phyloP scores from a whole-genome alignment of 2,329 filamentous ascomycete genomes.

The Dactylellina cionopaga region DNA sequence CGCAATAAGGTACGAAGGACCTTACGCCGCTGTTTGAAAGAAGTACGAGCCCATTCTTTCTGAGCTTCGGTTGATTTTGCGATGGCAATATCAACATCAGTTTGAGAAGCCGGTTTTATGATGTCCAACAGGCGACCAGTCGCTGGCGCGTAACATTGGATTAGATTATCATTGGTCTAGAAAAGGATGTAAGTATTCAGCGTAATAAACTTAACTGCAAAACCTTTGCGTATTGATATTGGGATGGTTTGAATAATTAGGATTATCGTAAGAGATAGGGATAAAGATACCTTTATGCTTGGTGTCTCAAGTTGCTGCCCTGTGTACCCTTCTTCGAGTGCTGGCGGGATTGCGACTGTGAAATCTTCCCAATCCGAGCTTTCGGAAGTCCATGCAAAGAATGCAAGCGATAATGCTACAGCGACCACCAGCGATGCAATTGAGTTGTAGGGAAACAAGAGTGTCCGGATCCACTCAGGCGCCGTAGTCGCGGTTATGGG shows the following conservation, averaged over 20 bases:
- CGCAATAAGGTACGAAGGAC: constrained; percentile 83
- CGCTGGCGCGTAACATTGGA: constrained; percentile 82
- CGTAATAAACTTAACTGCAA: not conserved
- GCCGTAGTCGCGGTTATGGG: too few relatives aligned
- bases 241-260: not conserved
- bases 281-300: constrained; percentile 20
- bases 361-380: constrained; percentile 35
- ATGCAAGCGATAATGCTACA: not conserved
- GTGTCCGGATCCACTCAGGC: constrained; percentile 13
- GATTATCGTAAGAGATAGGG: not conserved
- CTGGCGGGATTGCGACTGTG: constrained; percentile 20
- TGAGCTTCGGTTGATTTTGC: constrained; percentile 79
- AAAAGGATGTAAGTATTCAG: not conserved
- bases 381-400: constrained; percentile 31
- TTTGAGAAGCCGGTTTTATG: constrained; percentile 78
- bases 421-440: constrained; percentile 28
- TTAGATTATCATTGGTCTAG: constrained; percentile 29
- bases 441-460: constrained; percentile 8
- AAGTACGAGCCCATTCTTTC: constrained; percentile 77
- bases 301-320: constrained; percentile 27
- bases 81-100: constrained; percentile 81
- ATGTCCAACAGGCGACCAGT: constrained; percentile 84
- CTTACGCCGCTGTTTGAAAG: constrained; percentile 77
- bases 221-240: not conserved
- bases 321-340: constrained; percentile 32